Conservation (phyloP, 2,329 filamentous ascomycete genomes). For the Colletotrichum tofieldiae region DNA sequence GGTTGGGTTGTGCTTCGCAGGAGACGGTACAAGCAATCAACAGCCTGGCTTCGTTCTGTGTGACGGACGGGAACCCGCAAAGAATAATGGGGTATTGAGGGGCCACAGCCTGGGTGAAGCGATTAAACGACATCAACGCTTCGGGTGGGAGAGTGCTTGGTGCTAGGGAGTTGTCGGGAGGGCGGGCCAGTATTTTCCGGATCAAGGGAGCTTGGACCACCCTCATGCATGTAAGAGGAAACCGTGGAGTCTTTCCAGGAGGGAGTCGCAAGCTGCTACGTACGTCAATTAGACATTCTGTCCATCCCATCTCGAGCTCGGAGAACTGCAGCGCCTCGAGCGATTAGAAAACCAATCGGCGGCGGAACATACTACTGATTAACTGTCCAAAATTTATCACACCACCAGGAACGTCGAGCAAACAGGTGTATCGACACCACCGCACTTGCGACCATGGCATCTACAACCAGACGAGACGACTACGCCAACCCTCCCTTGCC, state of each 20-base stretch:
- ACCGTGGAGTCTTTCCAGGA: constrained; percentile 47
- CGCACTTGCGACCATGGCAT: constrained; percentile 57
- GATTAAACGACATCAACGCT: background rate
- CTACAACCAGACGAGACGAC: constrained; percentile 67
- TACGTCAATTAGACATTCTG: constrained; percentile 19
- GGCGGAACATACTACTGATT: background rate
- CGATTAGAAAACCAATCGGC: background rate
- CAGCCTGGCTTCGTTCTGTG: background rate
- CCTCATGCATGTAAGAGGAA: constrained; percentile 45
- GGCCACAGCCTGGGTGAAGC: background rate
- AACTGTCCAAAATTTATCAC: background rate
- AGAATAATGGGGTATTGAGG: background rate
- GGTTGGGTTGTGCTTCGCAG: background rate
- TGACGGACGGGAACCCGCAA: background rate
- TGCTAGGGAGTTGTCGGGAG: constrained; percentile 7
- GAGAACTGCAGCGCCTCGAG: too few relatives aligned
- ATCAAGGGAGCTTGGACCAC: constrained; percentile 49
- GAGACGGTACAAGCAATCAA: background rate
- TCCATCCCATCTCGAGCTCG: constrained; percentile 16
- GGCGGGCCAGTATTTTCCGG: constrained; percentile 36
- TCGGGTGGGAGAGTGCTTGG: background rate
- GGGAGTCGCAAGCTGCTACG: constrained; percentile 36
- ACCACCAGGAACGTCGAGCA: background rate
- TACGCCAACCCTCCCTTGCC: constrained; percentile 74
- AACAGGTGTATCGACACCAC: background rate